Evolutionary conservation across 257 asterid species (phyloP).

Genomic region (Rehmannia glutinosa): DNA sequence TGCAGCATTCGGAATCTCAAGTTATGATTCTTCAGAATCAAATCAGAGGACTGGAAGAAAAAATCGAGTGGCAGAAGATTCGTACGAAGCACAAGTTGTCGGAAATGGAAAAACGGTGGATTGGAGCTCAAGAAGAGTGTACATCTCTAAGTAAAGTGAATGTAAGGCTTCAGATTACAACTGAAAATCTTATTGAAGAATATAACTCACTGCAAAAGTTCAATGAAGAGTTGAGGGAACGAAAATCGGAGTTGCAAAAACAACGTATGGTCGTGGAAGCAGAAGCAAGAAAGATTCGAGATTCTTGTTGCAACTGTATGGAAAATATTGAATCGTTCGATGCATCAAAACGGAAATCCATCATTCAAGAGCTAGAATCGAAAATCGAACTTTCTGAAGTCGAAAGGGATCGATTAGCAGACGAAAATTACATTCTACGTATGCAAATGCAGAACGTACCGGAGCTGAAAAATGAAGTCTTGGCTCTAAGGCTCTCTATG

Average conservation of each 20-base stretch:
- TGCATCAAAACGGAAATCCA: too few species aligned
- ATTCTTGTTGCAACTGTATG: slow-evolving; percentile 17
- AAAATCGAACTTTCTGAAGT: slow-evolving; percentile 22
- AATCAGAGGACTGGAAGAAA: slow-evolving; percentile 31
- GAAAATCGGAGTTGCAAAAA: slow-evolving; percentile 23
- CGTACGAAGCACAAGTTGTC: slow-evolving; percentile 22
- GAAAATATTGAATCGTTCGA: too few species aligned
- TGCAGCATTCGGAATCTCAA: slow-evolving; percentile 29
- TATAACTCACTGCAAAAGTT: slow-evolving; percentile 25
- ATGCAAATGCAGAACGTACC: slow-evolving; percentile 21
- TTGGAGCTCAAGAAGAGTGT: slow-evolving; percentile 39
- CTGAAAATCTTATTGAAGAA: slow-evolving; percentile 42
- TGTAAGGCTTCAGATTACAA: slow-evolving; percentile 31
- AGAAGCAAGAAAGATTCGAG: slow-evolving; percentile 26
- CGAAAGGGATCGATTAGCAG: slow-evolving; percentile 34
- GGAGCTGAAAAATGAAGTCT: slow-evolving; percentile 32
- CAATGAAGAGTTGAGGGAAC: slow-evolving; percentile 36
- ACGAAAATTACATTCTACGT: slow-evolving; percentile 24
- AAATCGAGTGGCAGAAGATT: slow-evolving; percentile 27
- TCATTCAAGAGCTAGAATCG: slow-evolving; percentile 35
- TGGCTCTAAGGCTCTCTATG: slow-evolving; percentile 25
- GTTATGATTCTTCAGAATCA: slow-evolving; percentile 18
- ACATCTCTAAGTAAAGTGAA: slow-evolving; percentile 31
- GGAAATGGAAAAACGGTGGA: slow-evolving; percentile 32
- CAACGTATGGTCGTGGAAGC: slow-evolving; percentile 32